A percentile compares a stretch with the other conserved stretches of the same genome.
These are phyloP conservation scores for Vanrija sp. DNA, from an alignment of 1,284 basidiomycete genomes.

Conservation along the genomic window DNA sequence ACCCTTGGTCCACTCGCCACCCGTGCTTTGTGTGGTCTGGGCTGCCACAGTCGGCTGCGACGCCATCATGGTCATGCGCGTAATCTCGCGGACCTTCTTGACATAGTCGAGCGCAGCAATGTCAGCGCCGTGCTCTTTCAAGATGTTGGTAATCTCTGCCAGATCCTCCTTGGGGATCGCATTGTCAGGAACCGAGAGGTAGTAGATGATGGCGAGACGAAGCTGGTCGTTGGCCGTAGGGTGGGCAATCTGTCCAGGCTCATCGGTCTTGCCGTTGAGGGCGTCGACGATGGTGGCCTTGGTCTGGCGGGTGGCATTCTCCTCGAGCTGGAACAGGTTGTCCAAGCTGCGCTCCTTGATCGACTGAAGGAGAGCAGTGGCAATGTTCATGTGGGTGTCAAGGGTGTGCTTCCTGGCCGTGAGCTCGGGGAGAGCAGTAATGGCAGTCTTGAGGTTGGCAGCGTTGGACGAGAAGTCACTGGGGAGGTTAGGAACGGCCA, in stretches of 20 bases:
- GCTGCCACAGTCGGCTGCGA: slow-evolving; percentile 66
- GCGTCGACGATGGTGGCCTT: slow-evolving; percentile 77
- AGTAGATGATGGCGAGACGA: slow-evolving; percentile 89
- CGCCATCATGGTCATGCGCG: slow-evolving; percentile 78
- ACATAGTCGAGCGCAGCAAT: slow-evolving; percentile 89
- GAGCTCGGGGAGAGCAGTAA: slow-evolving; percentile 95
- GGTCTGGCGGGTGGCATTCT: slow-evolving; percentile 80
- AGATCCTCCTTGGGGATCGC: slow-evolving; percentile 80
- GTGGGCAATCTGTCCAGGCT: slow-evolving; percentile 54
- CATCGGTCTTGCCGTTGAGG: slow-evolving; percentile 56
- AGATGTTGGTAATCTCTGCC: slow-evolving; percentile 77
- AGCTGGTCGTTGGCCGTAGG: slow-evolving; percentile 78
- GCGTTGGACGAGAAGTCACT: slow-evolving; percentile 94
- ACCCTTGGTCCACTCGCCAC: slow-evolving; percentile 64
- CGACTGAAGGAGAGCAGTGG: slow-evolving; percentile 88
- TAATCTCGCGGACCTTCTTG: slow-evolving; percentile 84
- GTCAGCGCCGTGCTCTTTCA: slow-evolving; percentile 74
- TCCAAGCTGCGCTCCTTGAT: slow-evolving; percentile 95
- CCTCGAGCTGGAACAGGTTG: slow-evolving; percentile 94
- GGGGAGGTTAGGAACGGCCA: slow-evolving; percentile 4
- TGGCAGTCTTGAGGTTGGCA: slow-evolving; percentile 91
- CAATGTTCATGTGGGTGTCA: slow-evolving; percentile 99
- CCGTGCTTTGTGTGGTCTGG: slow-evolving; percentile 38
- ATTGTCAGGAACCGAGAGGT: slow-evolving; percentile 78
- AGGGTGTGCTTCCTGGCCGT: slow-evolving; percentile 94